Evolutionary conservation across 108 stramenopile genomes (phyloP), one percentile per base, ranked within the genome.

Genomic region (Thalassiosira profunda): DNA sequence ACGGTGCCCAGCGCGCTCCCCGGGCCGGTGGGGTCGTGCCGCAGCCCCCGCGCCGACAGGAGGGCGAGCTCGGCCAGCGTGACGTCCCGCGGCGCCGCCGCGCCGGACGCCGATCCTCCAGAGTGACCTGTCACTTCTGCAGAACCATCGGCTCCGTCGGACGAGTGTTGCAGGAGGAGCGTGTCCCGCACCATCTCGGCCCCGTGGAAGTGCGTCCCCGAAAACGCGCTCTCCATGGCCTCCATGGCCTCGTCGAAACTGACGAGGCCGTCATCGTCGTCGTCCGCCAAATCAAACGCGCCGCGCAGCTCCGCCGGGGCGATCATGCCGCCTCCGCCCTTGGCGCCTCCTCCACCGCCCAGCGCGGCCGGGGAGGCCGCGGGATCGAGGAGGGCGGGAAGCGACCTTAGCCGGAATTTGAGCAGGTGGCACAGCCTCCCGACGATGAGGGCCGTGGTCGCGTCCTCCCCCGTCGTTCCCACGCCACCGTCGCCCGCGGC

Each of bases 171-270:
- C 17, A 95, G 65, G 3, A 93, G 74, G 45, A 95, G 48, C 18
- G 91, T 95, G 60, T 91, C 91, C 14, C 89, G 60, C 20, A 95
- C 85, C 94, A 93, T 91, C 70, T 95, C 90, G 11, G 90, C 91
- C 9, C 94, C 94, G 42, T 87, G 88, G 44, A 90, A 93, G 54
- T 82, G 86, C 18, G 91, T 93, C 58, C 94, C 94, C 7, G 91
- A 89, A 79, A 95, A 95, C 21, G 94, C 94, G 43, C 77, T 78
- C 53, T 95, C 94, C 43, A 89, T 86, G 4, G 94, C 91, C 61
- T 95, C 91, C 87, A 90, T 88, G 9, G 94, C 94, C 70, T 93
- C 94, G 31, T 86, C 85, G 48, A 95, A 86, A 41, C 88, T 89
- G 57, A 95, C 89, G 23, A 92, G 53, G 31, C 94, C 94, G 70